Base-by-base conservation (phyloP, 108 stramenopile species). In the Skeletonema menzelii region DNA sequence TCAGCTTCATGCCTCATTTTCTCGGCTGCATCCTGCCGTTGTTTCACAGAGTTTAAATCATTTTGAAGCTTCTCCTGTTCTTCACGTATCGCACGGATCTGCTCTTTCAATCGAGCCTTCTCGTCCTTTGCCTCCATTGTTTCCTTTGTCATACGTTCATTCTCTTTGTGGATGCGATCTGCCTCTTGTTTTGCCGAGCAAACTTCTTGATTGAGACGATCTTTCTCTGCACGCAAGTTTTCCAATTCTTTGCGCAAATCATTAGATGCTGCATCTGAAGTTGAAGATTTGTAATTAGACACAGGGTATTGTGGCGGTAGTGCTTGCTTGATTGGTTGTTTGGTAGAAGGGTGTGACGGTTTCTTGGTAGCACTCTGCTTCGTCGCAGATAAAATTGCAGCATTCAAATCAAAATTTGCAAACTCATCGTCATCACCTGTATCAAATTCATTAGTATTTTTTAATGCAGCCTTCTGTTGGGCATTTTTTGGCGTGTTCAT, bases 361-460 rank as follows among this genome's bases (percentile, higher is more conserved):
- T 60, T 60, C 13, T 35, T 27, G 47, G 26, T 5, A 19, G 30
- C 46, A 20, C 40, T 37, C 38, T 65, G 63, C 65, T 66, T 66
- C n/a, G 11, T 55, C 46, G 65, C 65, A 53, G 65, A 66, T 55
- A 27, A 26, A 7, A 66, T 22, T 27, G 47, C 65, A 66, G 65
- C 47, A 53, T 66, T 20, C 12, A 66, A 34, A 31, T 66, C 65
- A 66, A 66, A 66, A 26, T 24, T 34, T 0, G 65, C 65, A 28
- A 66, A 53, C 17, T 37, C 63, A n/a, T 55, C 65, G 11, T 66
- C 65, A 55, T 66, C 65, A 47, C 27, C 28, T 3, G 28, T 30
- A 55, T 66, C 47, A 53, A 66, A 66, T 66, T 66, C 65, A 66
- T 28, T 64, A 11, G 35, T 27, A 26, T 14, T 26, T 26, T 24